A percentile compares a stretch with the other conserved stretches of the same genome.
Conservation (phyloP, 305 asterid genomes). For the Fraxinus velutina region DNA sequence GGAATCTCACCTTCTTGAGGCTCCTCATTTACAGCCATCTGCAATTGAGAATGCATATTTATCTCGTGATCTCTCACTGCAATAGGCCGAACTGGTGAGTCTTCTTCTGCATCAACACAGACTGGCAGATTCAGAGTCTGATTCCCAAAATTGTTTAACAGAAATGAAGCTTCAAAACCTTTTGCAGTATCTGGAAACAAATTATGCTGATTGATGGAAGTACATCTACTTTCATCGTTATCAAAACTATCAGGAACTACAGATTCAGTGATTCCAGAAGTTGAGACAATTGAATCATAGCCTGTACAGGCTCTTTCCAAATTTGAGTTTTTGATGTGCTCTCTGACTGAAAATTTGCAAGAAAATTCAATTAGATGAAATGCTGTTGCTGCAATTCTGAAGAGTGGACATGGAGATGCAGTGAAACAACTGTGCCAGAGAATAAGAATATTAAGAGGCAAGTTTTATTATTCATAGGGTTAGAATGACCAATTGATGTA, state of each 20-base stretch:
- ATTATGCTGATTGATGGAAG: constrained; percentile 30
- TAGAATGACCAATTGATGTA: constrained; percentile 43
- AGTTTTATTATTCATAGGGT: constrained; percentile 21
- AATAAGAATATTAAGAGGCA: constrained; percentile 7
- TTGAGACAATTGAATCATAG: constrained; percentile 36
- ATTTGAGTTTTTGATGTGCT: constrained; percentile 34
- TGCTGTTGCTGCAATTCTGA: constrained; percentile 12
- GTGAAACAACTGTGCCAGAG: constrained; percentile 21
- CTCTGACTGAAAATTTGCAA: constrained; percentile 36
- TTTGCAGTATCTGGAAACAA: constrained; percentile 33
- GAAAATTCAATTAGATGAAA: constrained; percentile 21
- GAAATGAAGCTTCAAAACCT: constrained; percentile 30
- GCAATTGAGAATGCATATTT: constrained; percentile 21
- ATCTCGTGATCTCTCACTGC: constrained; percentile 36
- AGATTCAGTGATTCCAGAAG: constrained; percentile 34
- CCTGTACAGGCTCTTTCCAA: constrained; percentile 25
- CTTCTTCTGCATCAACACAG: constrained; percentile 36
- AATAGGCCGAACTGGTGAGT: constrained; percentile 25
- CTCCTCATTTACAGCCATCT: constrained; percentile 21
- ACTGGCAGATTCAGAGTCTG: constrained; percentile 7
- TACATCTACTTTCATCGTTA: constrained; percentile 30
- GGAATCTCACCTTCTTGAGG: constrained; percentile 24
- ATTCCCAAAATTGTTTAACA: constrained; percentile 21
- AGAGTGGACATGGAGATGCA: constrained; percentile 20
- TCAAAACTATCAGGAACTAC: constrained; percentile 78